phyloP scores from a whole-genome alignment of 1,284 basidiomycete genomes.

The Fomitopsis betulina region DNA sequence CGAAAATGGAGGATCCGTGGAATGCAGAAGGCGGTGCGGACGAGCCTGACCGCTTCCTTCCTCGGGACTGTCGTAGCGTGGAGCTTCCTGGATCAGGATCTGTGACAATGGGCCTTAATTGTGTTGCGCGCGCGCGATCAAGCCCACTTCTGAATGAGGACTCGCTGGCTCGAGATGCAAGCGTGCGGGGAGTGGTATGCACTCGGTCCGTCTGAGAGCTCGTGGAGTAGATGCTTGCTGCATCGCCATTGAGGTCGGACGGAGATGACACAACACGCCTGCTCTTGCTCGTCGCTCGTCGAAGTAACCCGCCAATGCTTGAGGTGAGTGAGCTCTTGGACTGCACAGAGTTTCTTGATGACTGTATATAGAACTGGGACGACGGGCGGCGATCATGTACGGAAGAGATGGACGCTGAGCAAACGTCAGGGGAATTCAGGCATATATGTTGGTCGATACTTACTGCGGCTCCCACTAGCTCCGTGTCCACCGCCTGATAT shows the following conservation, averaged over 20 bases:
- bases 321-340: constrained; percentile 60
- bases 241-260: constrained; percentile 39
- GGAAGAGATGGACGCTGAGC: constrained; percentile 22
- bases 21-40: constrained; percentile 51
- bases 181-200: constrained; percentile 31
- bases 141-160: constrained; percentile 42
- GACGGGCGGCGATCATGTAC: constrained; percentile 35
- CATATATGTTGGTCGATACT: constrained; percentile 2
- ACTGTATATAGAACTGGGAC: constrained; percentile 47
- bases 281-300: constrained; percentile 47
- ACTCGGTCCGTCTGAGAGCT: constrained; percentile 41
- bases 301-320: constrained; percentile 54
- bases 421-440: background rate
- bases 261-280: constrained; percentile 42
- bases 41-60: constrained; percentile 38
- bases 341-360: constrained; percentile 50
- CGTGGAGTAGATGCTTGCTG: constrained; percentile 49
- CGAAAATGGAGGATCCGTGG: constrained; percentile 21
- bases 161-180: constrained; percentile 46
- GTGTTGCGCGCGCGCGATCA: constrained; percentile 31
- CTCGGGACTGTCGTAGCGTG: constrained; percentile 27
- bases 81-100: constrained; percentile 11
- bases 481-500: constrained; percentile 24
- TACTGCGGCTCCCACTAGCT: constrained; percentile 17
- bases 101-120: constrained; percentile 14